Base-by-base conservation (phyloP, 306 rosid species). In the Glycine tomentella region DNA sequence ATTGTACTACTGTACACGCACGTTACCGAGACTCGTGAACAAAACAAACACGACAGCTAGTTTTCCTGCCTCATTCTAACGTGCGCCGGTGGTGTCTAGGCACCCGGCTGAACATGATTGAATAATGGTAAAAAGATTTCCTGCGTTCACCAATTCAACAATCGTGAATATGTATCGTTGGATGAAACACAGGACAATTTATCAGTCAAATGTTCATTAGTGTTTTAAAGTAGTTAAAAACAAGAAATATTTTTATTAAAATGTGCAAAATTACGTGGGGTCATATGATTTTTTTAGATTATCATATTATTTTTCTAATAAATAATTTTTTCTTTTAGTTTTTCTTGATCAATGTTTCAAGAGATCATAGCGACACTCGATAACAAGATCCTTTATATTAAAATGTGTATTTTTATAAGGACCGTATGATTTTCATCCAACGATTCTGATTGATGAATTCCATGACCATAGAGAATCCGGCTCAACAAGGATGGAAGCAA, bases 1-100 rank as follows among this genome's bases (percentile, higher is more conserved):
- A 42, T 45, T 45, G 50, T 6, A 8, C 77, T 81, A 34, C 79
- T 7, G 82, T 12, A 44, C 58, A 88, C 74, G 83, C 90, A 84
- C 70, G 75, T 87, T 87, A 86, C 87, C 79, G 45, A 69, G 72
- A 68, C 59, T 25, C 38, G 34, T 20, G 33, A 36, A 38, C 44
- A 7, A 16, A 62, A 34, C 72, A 86, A 80, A 38, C 53, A 79
- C 34, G 75, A 78, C 88, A 84, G 52, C 58, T 62, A 71, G 58
- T 20, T 25, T 3, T 7, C 9, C n/a, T 63, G 7, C 8, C 12
- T 3, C 4, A 15, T 61, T 72, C 87, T 88, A 88, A 86, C 46
- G 48, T 86, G 77, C 87, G 72, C 87, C 6, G 2, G 0, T 10
- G 12, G 78, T 40, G 79, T 72, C n/a, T 61, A 9, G 20, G 2